Conservation (phyloP, 2,329 filamentous ascomycete species). For the Fusarium circinatum region DNA sequence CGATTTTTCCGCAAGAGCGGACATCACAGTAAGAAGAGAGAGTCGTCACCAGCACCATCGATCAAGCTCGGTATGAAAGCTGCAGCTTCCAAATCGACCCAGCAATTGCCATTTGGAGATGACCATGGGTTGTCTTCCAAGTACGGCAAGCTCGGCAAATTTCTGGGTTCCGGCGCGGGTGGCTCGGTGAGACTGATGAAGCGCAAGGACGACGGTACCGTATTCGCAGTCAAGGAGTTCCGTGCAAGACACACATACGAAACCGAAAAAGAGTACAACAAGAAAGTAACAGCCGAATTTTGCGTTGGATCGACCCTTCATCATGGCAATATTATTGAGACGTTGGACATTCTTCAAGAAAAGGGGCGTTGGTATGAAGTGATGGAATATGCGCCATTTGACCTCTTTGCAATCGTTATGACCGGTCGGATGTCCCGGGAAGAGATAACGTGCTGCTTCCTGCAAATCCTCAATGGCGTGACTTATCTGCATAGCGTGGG, state of each 20-base stretch:
- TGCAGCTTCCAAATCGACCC: conserved; percentile 58
- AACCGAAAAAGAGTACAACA: conserved; percentile 93
- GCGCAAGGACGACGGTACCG: conserved; percentile 88
- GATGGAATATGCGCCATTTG: conserved; percentile 97
- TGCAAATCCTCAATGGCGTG: conserved; percentile 95
- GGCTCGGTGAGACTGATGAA: conserved; percentile 96
- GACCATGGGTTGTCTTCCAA: conserved; percentile 91
- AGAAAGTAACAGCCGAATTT: conserved; percentile 98
- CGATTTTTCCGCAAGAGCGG: conserved; percentile 91
- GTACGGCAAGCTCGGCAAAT: conserved; percentile 95
- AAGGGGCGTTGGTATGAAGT: conserved; percentile 97
- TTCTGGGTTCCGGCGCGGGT: conserved; percentile 92
- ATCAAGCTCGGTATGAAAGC: conserved; percentile 61
- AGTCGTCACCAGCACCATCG: conserved; percentile 68
- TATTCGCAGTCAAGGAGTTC: conserved; percentile 98
- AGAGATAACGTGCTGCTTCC: conserved; percentile 88
- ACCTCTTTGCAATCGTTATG: conserved; percentile 98
- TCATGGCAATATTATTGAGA: conserved; percentile 98
- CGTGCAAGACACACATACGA: conserved; percentile 91
- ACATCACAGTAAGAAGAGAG: conserved; percentile 75
- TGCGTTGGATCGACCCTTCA: conserved; percentile 97
- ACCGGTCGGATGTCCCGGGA: conserved; percentile 95
- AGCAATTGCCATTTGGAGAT: conserved; percentile 88
- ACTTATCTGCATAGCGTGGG: conserved; percentile 96
- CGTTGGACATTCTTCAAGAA: conserved; percentile 94